Evolutionary conservation across 192 early-diverging fungal species (phyloP), one percentile per base, ranked within the genome.

Genomic region (Chytriomyces sp.): DNA sequence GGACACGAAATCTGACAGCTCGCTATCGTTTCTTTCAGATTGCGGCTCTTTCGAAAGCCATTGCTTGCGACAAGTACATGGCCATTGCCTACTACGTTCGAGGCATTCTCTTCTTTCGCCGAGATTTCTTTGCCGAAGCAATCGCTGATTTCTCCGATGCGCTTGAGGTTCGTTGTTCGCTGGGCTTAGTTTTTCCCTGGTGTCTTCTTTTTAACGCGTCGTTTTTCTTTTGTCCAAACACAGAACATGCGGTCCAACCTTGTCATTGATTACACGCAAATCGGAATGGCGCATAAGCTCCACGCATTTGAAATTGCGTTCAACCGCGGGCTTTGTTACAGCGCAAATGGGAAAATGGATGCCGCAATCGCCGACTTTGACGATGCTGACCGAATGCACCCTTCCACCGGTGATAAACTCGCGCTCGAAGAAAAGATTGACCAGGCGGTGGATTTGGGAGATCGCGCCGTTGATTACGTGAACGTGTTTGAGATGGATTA

Each of bases 11-110:
- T 59, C 47, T 64, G 62, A 64, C 26, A 50, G 44, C 9, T 48
- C 50, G 24, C 35, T 4, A 35, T 35, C 35, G 35, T 35, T 35
- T 35, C 4, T 80, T n/a, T 7, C 71, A 97, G 95, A 89, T 95
- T 67, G 80, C 77, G 18, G 90, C 92, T 5, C 94, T 95, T 80
- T 83, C 82, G 69, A 81, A 89, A 61, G 91, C 95, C 8, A 88
- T 95, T 23, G 85, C 83, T 59, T 86, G 92, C 67, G 97, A 99
- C 86, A 83, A 86, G 69, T 99, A 93, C 80, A 86, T 98, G 49
- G 94, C 96, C 3, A 91, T 95, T 20, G 95, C 96, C 16, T 96
- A 94, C 83, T 97, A 95, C 72, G 94, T 96, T 86, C 92, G 93
- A 53, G 97, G 95, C 59, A 93, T 93, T 4, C 89, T 92, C 45